Conservation (phyloP, 352 stramenopile species). For the Phytophthora quininea region DNA sequence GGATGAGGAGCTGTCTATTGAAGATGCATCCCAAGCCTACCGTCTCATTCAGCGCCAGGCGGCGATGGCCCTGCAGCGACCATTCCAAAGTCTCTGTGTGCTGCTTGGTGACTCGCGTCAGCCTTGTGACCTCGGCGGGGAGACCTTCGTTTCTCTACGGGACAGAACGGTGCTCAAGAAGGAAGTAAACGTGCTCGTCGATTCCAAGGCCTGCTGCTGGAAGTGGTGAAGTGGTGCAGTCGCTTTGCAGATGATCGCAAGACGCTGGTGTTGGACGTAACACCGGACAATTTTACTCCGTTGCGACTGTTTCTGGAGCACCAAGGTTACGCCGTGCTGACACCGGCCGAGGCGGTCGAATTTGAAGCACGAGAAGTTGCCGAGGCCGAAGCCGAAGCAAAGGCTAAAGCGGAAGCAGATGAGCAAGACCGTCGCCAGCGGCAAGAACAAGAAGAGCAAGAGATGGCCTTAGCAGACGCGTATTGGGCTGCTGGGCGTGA, state of each 20-base stretch:
- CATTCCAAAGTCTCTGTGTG: constrained; percentile 63
- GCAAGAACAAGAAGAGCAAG: constrained; percentile 29
- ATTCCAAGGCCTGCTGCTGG: constrained; percentile 64
- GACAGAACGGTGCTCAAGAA: constrained; percentile 60
- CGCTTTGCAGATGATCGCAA: constrained; percentile 59
- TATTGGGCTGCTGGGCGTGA: constrained; percentile 2
- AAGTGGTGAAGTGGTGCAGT: constrained; percentile 61
- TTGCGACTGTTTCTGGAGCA: constrained; percentile 48
- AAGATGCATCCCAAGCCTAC: constrained; percentile 69
- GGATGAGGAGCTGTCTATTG: constrained; percentile 53
- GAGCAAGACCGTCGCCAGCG: constrained; percentile 20
- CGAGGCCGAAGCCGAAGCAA: constrained; percentile 26
- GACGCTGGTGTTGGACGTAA: constrained; percentile 65
- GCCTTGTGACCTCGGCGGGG: constrained; percentile 58
- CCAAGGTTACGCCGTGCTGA: constrained; percentile 57
- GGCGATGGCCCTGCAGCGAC: constrained; percentile 43
- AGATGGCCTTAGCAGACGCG: constrained; percentile 11
- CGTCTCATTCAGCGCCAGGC: constrained; percentile 60
- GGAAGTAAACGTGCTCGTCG: constrained; percentile 74
- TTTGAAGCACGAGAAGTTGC: constrained; percentile 31
- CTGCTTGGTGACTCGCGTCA: constrained; percentile 63
- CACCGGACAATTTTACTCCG: constrained; percentile 52
- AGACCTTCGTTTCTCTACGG: constrained; percentile 51
- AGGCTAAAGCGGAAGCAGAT: constrained; percentile 30
- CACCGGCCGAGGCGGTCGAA: constrained; percentile 44